Conservation (phyloP, 2,329 filamentous ascomycete genomes). For the Botryotinia narcissicola region DNA sequence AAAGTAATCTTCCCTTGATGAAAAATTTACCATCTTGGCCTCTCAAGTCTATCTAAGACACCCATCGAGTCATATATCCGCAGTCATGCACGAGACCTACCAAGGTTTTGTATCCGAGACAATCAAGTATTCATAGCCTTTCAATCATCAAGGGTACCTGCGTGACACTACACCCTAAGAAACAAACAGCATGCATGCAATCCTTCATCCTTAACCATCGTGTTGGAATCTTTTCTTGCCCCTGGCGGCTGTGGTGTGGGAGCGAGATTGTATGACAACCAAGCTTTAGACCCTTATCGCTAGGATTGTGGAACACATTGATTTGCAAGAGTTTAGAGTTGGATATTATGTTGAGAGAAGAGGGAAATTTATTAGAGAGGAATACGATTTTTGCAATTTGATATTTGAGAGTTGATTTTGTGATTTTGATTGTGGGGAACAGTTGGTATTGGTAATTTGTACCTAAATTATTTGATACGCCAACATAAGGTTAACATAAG, state of each 20-base stretch:
- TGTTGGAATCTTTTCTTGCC: not conserved
- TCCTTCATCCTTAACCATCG: slow-evolving; percentile 11
- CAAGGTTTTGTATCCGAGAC: not conserved
- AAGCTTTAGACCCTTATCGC: slow-evolving; percentile 4
- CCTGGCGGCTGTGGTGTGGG: slow-evolving; percentile 9
- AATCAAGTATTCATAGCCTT: not conserved
- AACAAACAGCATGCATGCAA: slow-evolving; percentile 6
- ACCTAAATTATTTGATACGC: not conserved
- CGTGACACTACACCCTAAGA: not conserved
- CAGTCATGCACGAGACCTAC: slow-evolving; percentile 8
- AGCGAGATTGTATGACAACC: not conserved
- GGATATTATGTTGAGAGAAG: not conserved
- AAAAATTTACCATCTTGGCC: slow-evolving; percentile 1
- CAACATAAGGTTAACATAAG: not conserved
- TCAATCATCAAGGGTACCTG: slow-evolving; percentile 1
- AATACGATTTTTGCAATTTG: not conserved
- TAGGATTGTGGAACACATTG: not conserved
- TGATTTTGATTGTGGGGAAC: not conserved
- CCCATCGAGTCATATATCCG: slow-evolving; percentile 5
- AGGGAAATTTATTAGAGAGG: too few relatives aligned
- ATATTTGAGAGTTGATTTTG: not conserved
- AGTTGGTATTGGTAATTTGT: too few relatives aligned
- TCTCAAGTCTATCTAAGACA: slow-evolving; percentile 11
- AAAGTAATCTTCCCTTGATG: not conserved
- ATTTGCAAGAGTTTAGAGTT: not conserved